phyloP scores from a whole-genome alignment of 2,329 filamentous ascomycete species.

The Fusarium chuoi region DNA sequence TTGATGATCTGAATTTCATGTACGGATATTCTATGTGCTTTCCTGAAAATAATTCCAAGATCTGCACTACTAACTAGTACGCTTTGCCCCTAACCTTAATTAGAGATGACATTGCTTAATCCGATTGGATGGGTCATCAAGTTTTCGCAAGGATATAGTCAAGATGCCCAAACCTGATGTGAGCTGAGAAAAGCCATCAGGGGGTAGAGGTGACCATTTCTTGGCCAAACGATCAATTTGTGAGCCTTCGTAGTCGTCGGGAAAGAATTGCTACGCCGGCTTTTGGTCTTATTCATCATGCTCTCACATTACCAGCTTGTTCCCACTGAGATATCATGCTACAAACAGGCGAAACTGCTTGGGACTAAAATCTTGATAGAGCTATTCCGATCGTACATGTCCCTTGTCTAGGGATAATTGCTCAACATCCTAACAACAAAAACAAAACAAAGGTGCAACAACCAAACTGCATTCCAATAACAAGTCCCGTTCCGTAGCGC shows the following conservation, averaged over 20 bases:
- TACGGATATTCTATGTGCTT: not conserved
- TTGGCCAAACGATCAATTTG: not conserved
- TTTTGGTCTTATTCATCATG: conserved; percentile 22
- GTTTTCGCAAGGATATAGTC: not conserved
- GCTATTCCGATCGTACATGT: conserved; percentile 32
- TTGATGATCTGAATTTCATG: not conserved
- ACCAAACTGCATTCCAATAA: conserved; percentile 14
- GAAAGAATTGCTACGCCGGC: not conserved
- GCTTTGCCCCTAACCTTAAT: not conserved
- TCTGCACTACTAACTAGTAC: not conserved
- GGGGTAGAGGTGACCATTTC: not conserved
- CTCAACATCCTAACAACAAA: conserved; percentile 3
- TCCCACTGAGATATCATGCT: conserved; percentile 26
- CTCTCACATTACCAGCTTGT: not conserved
- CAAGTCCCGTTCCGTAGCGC: conserved; percentile 28
- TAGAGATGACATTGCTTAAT: not conserved
- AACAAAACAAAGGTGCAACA: conserved; percentile 4
- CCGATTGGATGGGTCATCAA: not conserved
- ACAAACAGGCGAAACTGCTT: conserved; percentile 18
- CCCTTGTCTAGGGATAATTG: conserved; percentile 12
- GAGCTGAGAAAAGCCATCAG: not conserved
- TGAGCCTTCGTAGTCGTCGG: not conserved
- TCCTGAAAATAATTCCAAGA: not conserved
- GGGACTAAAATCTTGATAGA: conserved; percentile 2
- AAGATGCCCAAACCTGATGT: not conserved